Conservation (phyloP, 495 filamentous ascomycete species). For the Chaetomium tenue region DNA sequence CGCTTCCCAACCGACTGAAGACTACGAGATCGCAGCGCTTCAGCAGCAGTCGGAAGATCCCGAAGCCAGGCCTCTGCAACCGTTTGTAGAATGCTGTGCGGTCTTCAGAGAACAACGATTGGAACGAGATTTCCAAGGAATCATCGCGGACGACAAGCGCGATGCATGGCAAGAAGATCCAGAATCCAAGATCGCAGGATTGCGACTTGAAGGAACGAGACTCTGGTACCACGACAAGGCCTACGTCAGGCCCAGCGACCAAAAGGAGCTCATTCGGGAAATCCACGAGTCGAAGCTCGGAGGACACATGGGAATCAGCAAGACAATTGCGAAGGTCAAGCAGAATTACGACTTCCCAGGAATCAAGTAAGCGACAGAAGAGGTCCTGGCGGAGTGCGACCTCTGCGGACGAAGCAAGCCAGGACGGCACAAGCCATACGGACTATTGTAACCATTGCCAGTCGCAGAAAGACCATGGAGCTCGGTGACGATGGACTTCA, state of each 20-base stretch:
- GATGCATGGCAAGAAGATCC: too few species aligned
- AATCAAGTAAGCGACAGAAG: not conserved
- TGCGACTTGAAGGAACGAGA: not conserved
- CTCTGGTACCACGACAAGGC: not conserved
- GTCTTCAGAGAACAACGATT: too few species aligned
- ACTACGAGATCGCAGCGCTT: too few species aligned
- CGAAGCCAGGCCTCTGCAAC: too few species aligned
- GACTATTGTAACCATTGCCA: not conserved
- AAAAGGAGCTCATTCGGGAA: not conserved
- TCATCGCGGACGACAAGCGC: too few species aligned
- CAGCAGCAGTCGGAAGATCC: too few species aligned
- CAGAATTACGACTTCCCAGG: not conserved
- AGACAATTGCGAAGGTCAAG: not conserved
- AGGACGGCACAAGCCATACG: not conserved
- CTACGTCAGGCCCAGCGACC: not conserved
- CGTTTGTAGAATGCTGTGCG: too few species aligned
- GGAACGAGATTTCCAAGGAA: too few species aligned
- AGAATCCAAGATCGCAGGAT: too few species aligned
- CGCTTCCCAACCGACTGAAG: too few species aligned
- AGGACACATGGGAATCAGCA: slow-evolving; percentile 13
- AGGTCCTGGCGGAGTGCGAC: not conserved
- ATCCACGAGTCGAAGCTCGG: not conserved
- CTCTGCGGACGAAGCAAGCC: not conserved
- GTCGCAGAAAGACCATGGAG: slow-evolving; percentile 3
- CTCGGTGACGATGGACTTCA: slow-evolving; percentile 13